Conservation (phyloP, 768 basidiomycete species). For the Mrakia gelida region DNA sequence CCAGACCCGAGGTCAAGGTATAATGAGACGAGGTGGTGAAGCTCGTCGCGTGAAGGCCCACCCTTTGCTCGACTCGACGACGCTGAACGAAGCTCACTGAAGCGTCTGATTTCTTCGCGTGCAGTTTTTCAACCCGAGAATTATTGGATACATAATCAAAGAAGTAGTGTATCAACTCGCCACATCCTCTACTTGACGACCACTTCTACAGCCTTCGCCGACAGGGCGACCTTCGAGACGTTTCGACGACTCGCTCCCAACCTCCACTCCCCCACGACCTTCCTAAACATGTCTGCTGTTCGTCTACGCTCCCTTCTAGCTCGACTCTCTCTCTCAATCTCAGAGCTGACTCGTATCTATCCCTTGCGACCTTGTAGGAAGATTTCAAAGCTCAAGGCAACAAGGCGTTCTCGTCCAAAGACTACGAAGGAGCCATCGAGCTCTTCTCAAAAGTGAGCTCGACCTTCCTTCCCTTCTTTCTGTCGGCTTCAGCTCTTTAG, state of each 20-base stretch:
- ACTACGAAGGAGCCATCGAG: constrained; percentile 73
- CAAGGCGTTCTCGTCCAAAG: constrained; percentile 89
- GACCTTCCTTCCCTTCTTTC: not conserved
- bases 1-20: too few species aligned
- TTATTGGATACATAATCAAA: too few species aligned
- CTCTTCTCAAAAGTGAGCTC: constrained; percentile 41
- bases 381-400: constrained; percentile 87
- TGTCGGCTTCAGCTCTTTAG: not conserved
- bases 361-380: constrained; percentile 43
- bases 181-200: too few species aligned
- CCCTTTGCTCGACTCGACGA: too few species aligned
- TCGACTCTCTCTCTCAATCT: not conserved
- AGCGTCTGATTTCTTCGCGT: too few species aligned
- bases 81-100: too few species aligned
- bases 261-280: not conserved
- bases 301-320: not conserved
- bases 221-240: not conserved
- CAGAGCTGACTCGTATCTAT: not conserved
- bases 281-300: constrained; percentile 17
- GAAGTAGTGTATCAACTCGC: too few species aligned
- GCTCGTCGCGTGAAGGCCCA: too few species aligned
- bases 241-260: not conserved
- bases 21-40: too few species aligned
- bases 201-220: not conserved
- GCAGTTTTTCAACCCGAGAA: too few species aligned